Evolutionary conservation across 345 rosid species (phyloP).

Genomic region (Gossypium stocksii): DNA sequence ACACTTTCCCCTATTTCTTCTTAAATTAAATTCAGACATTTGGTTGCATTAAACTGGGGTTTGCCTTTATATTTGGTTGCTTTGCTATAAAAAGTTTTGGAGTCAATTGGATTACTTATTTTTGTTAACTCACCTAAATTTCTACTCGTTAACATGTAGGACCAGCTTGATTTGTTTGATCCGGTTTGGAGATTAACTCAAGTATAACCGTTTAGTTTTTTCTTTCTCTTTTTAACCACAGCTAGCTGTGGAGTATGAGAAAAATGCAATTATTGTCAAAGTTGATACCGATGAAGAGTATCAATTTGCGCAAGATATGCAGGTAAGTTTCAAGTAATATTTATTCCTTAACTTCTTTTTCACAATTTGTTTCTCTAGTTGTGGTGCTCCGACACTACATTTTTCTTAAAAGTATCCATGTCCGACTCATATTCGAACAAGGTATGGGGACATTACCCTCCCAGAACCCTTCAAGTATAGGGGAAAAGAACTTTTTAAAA

Average conservation of each 20-base stretch:
- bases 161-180: conserved; percentile 1
- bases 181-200: neutral
- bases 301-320: conserved; percentile 90
- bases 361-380: neutral
- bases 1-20: neutral
- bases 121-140: neutral
- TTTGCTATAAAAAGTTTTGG: neutral
- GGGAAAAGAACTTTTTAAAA: no score
- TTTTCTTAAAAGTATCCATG: neutral
- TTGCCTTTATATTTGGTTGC: neutral
- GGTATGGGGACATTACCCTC: neutral
- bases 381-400: no score
- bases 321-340: conserved; percentile 35
- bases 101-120: neutral
- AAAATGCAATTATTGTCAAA: conserved; percentile 71
- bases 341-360: neutral
- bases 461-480: no score
- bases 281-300: conserved; percentile 90
- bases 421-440: neutral
- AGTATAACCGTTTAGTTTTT: neutral
- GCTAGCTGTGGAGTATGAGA: conserved; percentile 91
- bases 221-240: conserved; percentile 20
- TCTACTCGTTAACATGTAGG: neutral
- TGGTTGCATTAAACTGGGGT: neutral
- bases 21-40: neutral